Evolutionary conservation across 1,284 basidiomycete genomes (phyloP).

Genomic region (Cryptococcus maquisensis): DNA sequence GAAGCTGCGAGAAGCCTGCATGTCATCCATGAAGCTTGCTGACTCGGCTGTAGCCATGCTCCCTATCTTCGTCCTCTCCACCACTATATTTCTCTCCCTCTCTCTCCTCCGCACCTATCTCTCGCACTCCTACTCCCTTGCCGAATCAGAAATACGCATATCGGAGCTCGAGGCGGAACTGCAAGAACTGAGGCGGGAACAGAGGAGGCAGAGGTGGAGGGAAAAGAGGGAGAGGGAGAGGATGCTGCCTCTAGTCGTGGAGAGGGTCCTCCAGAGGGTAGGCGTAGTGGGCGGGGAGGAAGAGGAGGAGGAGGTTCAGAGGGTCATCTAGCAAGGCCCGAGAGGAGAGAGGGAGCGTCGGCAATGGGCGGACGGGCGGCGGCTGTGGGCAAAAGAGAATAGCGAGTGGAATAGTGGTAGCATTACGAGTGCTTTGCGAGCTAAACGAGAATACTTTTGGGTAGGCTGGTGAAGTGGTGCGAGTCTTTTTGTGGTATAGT

Average conservation of each 20-base stretch:
- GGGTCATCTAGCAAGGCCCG: background rate
- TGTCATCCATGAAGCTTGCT: background rate
- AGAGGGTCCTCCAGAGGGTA: constrained; percentile 40
- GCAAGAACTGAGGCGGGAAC: constrained; percentile 24
- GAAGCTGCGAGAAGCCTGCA: background rate
- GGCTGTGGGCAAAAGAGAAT: background rate
- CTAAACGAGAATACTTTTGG: no score
- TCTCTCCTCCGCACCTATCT: constrained; percentile 15
- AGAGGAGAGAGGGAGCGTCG: background rate
- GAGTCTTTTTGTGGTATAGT: no score
- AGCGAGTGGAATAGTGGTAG: background rate
- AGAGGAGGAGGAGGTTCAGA: constrained; percentile 17
- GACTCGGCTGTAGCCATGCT: constrained; percentile 38
- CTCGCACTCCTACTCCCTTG: constrained; percentile 32
- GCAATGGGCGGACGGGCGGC: constrained; percentile 1
- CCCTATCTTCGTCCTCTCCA: constrained; percentile 45
- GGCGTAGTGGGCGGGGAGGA: constrained; percentile 30
- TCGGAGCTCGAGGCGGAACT: constrained; percentile 41
- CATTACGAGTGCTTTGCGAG: no score
- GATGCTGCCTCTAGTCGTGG: constrained; percentile 43
- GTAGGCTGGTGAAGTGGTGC: no score
- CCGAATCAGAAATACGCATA: constrained; percentile 36
- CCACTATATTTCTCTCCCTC: constrained; percentile 44
- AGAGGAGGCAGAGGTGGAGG: constrained; percentile 23
- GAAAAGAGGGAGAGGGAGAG: constrained; percentile 41